Conservation (phyloP, 2,329 filamentous ascomycete species). For the Fusarium kyushuense region DNA sequence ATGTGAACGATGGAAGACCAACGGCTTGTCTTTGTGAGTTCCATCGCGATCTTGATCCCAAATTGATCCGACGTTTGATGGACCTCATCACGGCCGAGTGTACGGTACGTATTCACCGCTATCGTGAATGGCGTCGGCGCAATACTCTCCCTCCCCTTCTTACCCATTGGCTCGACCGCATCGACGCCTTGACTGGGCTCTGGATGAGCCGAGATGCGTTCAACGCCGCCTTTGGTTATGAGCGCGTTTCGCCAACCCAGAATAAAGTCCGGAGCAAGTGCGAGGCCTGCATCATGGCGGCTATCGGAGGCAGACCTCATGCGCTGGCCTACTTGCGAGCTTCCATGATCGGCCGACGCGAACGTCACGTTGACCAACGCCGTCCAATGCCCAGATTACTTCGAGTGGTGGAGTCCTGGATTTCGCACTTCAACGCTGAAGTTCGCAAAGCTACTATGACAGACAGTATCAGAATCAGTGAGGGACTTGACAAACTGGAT, state of each 20-base stretch:
- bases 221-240: conserved; percentile 51
- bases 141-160: conserved; percentile 19
- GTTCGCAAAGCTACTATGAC: conserved; percentile 11
- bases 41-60: conserved; percentile 58
- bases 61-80: conserved; percentile 60
- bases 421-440: conserved; percentile 49
- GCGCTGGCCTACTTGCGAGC: conserved; percentile 61
- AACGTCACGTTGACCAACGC: conserved; percentile 31
- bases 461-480: conserved; percentile 28
- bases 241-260: conserved; percentile 33
- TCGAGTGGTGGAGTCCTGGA: conserved; percentile 60
- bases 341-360: conserved; percentile 55
- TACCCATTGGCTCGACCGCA: conserved; percentile 45
- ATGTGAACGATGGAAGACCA: conserved; percentile 40
- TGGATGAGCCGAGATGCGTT: conserved; percentile 57
- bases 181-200: conserved; percentile 49
- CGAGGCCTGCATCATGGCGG: conserved; percentile 65
- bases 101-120: conserved; percentile 49
- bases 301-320: conserved; percentile 58
- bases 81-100: conserved; percentile 57
- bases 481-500: conserved; percentile 17
- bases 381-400: conserved; percentile 52
- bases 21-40: conserved; percentile 56
- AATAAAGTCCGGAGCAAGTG: conserved; percentile 55
- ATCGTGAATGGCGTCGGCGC: conserved; percentile 45